These are phyloP conservation scores for Yamadazyma buinensis DNA, from an alignment of 1,139 yeast species.

Conservation along the genomic window DNA sequence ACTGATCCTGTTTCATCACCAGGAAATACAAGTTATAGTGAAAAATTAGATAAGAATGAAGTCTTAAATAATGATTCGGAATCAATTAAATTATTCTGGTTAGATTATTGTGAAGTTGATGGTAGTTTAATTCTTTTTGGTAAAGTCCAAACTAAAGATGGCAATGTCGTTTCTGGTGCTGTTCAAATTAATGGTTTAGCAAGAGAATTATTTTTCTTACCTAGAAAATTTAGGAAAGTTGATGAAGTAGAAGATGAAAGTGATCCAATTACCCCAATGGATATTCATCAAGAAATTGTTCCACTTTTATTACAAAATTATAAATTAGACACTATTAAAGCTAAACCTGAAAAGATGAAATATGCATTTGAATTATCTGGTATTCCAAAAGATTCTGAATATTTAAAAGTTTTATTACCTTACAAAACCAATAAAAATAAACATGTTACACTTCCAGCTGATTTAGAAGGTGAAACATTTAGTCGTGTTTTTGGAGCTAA, in stretches of 20 bases:
- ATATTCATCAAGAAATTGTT: conserved; percentile 73
- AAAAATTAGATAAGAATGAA: conserved; percentile 44
- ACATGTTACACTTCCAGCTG: conserved; percentile 52
- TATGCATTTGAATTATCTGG: conserved; percentile 87
- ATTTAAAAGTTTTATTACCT: conserved; percentile 76
- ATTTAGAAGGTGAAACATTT: conserved; percentile 73
- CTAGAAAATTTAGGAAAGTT: conserved; percentile 45
- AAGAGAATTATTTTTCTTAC: conserved; percentile 76
- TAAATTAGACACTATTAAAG: conserved; percentile 59
- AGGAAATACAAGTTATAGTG: conserved; percentile 23
- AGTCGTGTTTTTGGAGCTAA: conserved; percentile 77
- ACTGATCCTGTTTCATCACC: conserved; percentile 18
- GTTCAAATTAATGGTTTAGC: conserved; percentile 69
- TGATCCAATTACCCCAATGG: conserved; percentile 48
- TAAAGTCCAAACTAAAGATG: conserved; percentile 60
- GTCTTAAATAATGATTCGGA: conserved; percentile 37
- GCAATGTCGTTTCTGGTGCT: conserved; percentile 66
- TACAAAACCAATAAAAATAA: conserved; percentile 55
- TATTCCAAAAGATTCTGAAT: conserved; percentile 77
- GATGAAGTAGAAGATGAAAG: conserved; percentile 40
- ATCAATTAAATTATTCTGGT: conserved; percentile 77
- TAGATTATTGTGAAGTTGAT: conserved; percentile 81
- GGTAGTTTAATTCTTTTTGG: conserved; percentile 77
- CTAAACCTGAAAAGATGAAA: conserved; percentile 70
- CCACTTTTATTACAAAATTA: conserved; percentile 60